Base-by-base conservation (phyloP, 129 eudicot genomes). In the Chrysanthemum seticuspe region DNA sequence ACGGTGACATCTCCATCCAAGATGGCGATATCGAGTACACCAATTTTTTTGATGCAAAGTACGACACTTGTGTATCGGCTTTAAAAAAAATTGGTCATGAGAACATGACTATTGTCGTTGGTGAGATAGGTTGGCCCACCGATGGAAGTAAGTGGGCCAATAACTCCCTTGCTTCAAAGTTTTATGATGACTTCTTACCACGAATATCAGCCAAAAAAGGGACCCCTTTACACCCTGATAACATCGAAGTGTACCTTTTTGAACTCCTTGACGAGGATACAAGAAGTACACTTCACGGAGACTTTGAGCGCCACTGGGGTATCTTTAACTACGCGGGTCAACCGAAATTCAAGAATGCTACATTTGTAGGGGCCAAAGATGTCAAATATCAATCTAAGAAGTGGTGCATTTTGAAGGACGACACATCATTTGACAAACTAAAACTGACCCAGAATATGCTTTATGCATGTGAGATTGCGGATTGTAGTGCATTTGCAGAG, bases 111-210 rank as follows among this genome's bases (percentile, higher is more conserved):
- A 75, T 87, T 62, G 72, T 85, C 1, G 68, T 87, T 2, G 94
- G 96, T 36, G 94, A 87, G 61, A 83, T 85, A 14, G 96, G 96
- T 2, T 90, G 96, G 96, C 94, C 94, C 6, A 90, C 94, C 0
- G 96, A 85, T 12, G 91, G 91, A 2, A 48, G 77, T 16, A 27
- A 1, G 13, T 66, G 73, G 58, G 96, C 91, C 13, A 83, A 81
- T 55, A 18, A 3, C 13, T 45, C 73, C 11, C 23, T 82, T 10
- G 88, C 91, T 13, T 73, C 82, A 29, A 85, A 74, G 60, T 87
- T 85, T 60, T 84, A 90, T 56, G 55, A 81, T 2, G 96, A 94
- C 5, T 71, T 83, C 0, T 51, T 87, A 31, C 82, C 69, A 50
- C 81, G 78, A 44, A 55, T 85, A 34, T 84, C 80, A 2, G 18